Percentiles rank a stretch among this genome's conserved stretches.
These are phyloP conservation scores for Melanogaster broomeanus DNA, from an alignment of 768 basidiomycete species.

Conservation along the genomic window DNA sequence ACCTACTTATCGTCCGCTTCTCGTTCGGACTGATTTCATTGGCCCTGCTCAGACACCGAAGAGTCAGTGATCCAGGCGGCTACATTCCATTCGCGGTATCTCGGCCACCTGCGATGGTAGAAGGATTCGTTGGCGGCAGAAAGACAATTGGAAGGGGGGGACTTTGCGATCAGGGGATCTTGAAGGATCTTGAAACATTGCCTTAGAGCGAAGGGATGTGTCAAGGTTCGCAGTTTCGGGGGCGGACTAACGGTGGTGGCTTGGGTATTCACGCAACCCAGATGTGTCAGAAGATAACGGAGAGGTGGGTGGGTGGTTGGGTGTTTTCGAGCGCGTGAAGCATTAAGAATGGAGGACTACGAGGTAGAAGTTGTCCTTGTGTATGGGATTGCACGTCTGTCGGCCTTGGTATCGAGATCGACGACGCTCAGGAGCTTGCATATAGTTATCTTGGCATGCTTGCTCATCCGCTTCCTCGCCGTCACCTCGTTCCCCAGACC, in stretches of 20 bases:
- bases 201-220: neutral
- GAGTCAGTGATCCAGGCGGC: constrained; percentile 22
- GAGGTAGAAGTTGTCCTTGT: too few relatives aligned
- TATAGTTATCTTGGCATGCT: constrained; percentile 12
- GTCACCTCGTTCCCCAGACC: neutral
- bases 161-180: neutral
- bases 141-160: constrained; percentile 7
- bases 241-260: neutral
- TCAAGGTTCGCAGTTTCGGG: constrained; percentile 3
- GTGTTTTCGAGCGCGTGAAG: constrained; percentile 57
- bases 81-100: constrained; percentile 8
- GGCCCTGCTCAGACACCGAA: too few relatives aligned
- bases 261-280: constrained; percentile 6
- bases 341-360: constrained; percentile 57
- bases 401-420: constrained; percentile 4
- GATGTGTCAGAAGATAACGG: constrained; percentile 16
- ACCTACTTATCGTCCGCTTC: too few relatives aligned
- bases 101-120: neutral
- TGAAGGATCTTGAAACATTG: neutral
- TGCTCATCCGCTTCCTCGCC: neutral
- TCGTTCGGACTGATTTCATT: too few relatives aligned
- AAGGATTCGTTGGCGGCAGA: constrained; percentile 6
- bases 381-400: too few relatives aligned
- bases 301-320: constrained; percentile 57
- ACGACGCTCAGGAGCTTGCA: constrained; percentile 16